These are phyloP conservation scores for Mycocalia duriaeana DNA, from an alignment of 1,284 basidiomycete species.

Conservation along the genomic window DNA sequence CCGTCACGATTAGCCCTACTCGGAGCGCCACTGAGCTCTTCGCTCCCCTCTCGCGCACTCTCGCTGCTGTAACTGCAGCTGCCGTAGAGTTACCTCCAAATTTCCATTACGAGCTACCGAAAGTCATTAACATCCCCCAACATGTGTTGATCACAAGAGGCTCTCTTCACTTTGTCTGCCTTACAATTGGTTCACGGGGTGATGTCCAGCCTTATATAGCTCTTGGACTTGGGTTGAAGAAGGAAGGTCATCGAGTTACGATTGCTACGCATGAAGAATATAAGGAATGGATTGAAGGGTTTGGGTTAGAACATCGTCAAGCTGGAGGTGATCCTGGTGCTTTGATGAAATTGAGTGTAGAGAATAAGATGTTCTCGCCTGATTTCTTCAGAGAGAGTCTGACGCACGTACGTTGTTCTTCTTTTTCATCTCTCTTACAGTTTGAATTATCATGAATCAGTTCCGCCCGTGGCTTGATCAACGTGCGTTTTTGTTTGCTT, in stretches of 20 bases:
- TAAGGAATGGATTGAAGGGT: constrained; percentile 80
- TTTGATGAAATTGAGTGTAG: constrained; percentile 55
- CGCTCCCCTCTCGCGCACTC: constrained; percentile 33
- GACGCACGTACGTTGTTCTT: constrained; percentile 35
- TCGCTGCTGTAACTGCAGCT: constrained; percentile 23
- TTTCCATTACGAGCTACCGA: constrained; percentile 31
- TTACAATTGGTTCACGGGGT: constrained; percentile 89
- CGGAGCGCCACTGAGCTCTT: constrained; percentile 31
- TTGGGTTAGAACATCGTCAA: constrained; percentile 63
- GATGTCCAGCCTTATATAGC: constrained; percentile 92
- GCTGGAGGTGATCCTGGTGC: constrained; percentile 80
- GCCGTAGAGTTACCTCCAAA: constrained; percentile 18
- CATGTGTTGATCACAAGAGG: constrained; percentile 26
- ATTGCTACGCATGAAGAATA: constrained; percentile 92
- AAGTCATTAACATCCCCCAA: constrained; percentile 43
- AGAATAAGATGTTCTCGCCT: constrained; percentile 39
- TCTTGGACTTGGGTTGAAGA: constrained; percentile 80
- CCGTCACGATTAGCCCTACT: constrained; percentile 10
- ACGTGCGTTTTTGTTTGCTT: constrained; percentile 30
- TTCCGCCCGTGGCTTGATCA: constrained; percentile 79
- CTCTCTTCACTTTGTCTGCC: constrained; percentile 77
- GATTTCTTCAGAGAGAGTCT: constrained; percentile 61
- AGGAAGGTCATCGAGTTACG: constrained; percentile 75
- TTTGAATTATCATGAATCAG: constrained; percentile 19
- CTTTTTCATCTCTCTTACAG: not conserved